A percentile compares a stretch with the other conserved stretches of the same genome.
phyloP scores from a whole-genome alignment of 495 filamentous ascomycete species.

The Penicillium coffeae region DNA sequence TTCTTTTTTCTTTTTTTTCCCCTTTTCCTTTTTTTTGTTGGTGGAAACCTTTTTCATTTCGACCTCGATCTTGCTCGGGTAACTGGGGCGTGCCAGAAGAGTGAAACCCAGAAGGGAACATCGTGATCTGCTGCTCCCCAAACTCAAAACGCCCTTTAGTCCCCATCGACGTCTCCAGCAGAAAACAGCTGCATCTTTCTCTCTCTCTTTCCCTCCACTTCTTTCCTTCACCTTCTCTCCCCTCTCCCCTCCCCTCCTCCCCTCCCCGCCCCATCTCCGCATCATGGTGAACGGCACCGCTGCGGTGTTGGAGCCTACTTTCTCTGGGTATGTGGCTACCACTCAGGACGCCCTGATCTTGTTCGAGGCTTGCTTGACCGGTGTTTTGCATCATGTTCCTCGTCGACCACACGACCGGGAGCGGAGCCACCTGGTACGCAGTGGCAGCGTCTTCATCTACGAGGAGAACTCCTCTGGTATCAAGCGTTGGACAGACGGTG shows the following conservation, averaged over 20 bases:
- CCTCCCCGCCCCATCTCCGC: conserved; percentile 10
- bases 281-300: conserved; percentile 46
- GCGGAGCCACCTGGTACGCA: conserved; percentile 65
- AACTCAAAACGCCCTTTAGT: conserved; percentile 4
- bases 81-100: background rate
- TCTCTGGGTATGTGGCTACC: conserved; percentile 61
- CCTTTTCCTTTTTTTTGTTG: background rate
- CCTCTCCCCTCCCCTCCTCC: background rate
- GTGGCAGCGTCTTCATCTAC: conserved; percentile 85
- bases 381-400: conserved; percentile 65
- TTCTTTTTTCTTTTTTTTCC: conserved; percentile 9
- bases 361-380: conserved; percentile 70
- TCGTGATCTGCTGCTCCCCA: background rate
- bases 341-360: conserved; percentile 73
- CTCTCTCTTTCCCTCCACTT: conserved; percentile 8
- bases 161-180: too few species aligned
- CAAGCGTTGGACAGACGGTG: conserved; percentile 91
- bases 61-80: background rate
- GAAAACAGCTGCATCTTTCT: conserved; percentile 20
- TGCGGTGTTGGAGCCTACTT: conserved; percentile 54
- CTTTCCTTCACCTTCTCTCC: conserved; percentile 11
- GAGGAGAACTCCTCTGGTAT: conserved; percentile 85
- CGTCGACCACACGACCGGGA: conserved; percentile 85
- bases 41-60: conserved; percentile 1
- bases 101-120: background rate